Base-by-base conservation (phyloP, 116 monocot species). In the Posidonia oceanica region DNA sequence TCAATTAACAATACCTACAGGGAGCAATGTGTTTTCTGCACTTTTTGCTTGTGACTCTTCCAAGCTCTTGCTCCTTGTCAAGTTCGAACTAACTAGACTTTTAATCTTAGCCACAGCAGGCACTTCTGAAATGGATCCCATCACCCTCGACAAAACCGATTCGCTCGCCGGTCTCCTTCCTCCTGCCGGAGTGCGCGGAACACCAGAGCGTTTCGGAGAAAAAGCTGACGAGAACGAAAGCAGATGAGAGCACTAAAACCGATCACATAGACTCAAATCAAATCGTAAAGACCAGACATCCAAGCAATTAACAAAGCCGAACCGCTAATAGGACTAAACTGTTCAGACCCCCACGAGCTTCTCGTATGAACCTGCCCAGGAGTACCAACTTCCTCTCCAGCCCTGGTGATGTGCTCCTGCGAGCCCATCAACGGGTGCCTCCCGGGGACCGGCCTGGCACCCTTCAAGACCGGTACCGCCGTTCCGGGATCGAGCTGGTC, bases 321-420 rank as follows among this genome's bases (percentile, higher is more conserved):
- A 68, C 52, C 52, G 39, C 11, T 17, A 17, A n/a, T 36, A 29
- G 69, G 70, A 70, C 7, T 56, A 39, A 39, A 39, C 15, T 58
- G 55, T 38, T 87, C 79, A 2, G 75, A 42, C 1, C 75, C 87
- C 94, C 94, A 94, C 0, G 88, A 86, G 17, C 88, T 83, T 79
- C 94, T 87, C 59, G 76, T 36, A 57, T 16, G 53, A 42, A 38
- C 71, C 64, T 11, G 40, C 57, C 2, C 53, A 70, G 38, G 64
- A 4, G 20, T 29, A 56, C 59, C 40, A 1, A 14, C 63, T 52
- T 16, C 74, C 59, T 51, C 65, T 52, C 39, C 64, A 74, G 11
- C 58, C 74, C 78, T 39, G 5, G 66, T 41, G 21, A 85, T 81
- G 0, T 84, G 91, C 57, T 83, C 77, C 22, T 85, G 91, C 52